A percentile compares a stretch with the other conserved stretches of the same genome.
These are phyloP conservation scores for Panicum virgatum DNA, from an alignment of 202 grass and related monocot genomes.

Conservation along the genomic window DNA sequence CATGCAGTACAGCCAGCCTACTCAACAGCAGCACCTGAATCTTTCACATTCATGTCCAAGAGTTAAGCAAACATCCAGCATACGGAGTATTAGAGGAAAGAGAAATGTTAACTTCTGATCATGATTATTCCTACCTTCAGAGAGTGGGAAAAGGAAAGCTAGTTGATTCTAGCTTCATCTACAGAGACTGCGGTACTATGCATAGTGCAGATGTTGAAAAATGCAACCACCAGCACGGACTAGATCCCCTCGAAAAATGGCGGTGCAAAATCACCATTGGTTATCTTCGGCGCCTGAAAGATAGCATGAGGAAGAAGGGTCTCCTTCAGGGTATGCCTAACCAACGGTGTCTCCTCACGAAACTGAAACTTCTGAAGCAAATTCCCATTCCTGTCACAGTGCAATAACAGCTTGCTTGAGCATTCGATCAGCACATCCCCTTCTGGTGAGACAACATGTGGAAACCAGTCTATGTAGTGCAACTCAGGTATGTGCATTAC, in stretches of 20 bases:
- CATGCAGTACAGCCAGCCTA: neutral
- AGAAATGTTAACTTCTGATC: neutral
- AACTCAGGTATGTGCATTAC: neutral
- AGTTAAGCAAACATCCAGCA: neutral
- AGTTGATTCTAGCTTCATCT: neutral
- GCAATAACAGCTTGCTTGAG: neutral
- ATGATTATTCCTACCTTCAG: neutral
- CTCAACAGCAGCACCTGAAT: neutral
- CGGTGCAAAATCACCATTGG: neutral
- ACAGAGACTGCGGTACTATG: neutral
- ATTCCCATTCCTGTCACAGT: constrained; percentile 10
- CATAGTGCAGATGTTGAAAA: neutral
- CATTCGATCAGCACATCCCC: constrained; percentile 18
- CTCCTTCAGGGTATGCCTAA: constrained; percentile 4
- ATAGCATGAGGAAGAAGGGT: constrained; percentile 11
- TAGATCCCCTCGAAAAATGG: constrained; percentile 12
- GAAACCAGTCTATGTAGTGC: neutral
- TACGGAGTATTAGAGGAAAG: neutral
- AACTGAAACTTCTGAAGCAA: neutral
- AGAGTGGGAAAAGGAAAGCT: neutral
- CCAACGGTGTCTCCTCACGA: neutral
- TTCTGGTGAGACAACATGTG: neutral
- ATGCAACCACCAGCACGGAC: neutral
- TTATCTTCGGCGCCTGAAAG: neutral
- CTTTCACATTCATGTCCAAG: neutral